These are phyloP conservation scores for Paraleonurus japonicus DNA, from an alignment of 257 asterid genomes.

Conservation along the genomic window DNA sequence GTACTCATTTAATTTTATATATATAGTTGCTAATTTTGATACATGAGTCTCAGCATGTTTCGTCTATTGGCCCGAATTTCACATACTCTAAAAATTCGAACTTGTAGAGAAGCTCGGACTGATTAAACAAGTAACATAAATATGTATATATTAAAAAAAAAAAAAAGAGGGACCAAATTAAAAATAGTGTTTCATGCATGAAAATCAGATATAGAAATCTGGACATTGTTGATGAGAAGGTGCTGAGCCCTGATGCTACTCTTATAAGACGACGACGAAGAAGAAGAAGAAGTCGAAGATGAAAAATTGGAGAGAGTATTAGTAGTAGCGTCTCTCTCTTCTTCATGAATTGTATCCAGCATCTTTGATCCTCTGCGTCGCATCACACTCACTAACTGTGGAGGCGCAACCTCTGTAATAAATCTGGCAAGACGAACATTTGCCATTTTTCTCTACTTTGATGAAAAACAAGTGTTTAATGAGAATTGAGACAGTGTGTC, in stretches of 20 bases:
- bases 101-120: neutral
- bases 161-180: no score
- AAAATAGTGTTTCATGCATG: neutral
- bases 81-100: neutral
- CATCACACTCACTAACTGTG: constrained; percentile 49
- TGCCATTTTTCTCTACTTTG: constrained; percentile 34
- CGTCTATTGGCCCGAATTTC: neutral
- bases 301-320: neutral
- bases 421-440: constrained; percentile 53
- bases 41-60: neutral
- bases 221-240: constrained; percentile 12
- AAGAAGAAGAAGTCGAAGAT: neutral
- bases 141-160: no score
- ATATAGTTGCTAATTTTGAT: neutral
- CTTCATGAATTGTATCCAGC: constrained; percentile 71
- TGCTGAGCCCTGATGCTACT: neutral
- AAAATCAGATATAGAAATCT: constrained; percentile 27
- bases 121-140: neutral
- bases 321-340: constrained; percentile 43
- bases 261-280: neutral
- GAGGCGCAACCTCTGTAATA: constrained; percentile 57
- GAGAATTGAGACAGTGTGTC: neutral
- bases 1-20: neutral
- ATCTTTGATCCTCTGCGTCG: constrained; percentile 50
- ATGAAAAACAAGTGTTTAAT: neutral